Base-by-base conservation (phyloP, 352 stramenopile genomes). In the Phytopythium delawarense region DNA sequence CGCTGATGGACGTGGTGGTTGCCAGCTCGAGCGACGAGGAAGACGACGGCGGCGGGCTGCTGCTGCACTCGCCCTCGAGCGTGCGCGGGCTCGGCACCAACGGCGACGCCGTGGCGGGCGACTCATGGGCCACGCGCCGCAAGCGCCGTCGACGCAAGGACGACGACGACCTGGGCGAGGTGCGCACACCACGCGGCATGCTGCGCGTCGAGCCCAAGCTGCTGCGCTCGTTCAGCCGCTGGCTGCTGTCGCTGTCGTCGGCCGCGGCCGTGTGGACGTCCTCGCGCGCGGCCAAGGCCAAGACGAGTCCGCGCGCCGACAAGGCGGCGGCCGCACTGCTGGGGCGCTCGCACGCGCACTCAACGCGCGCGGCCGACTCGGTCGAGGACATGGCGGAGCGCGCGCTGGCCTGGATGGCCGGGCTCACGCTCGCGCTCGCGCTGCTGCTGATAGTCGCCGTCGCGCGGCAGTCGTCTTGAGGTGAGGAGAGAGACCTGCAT, bases 131-230 rank as follows among this genome's bases (percentile, higher is more conserved):
- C 4, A 54, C 64, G 11, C 67, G 69, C 8, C 44, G 70, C 48
- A 77, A 75, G 51, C 64, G 69, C 45, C 64, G 69, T 2, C 67
- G 72, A 1, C 72, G 70, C 32, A 80, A 80, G 62, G 72, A 80
- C 3, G 72, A 80, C 23, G 70, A 80, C 40, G 72, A 80, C 50
- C 53, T 77, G 49, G 72, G 72, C 32, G 70, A 80, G 49, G 63
- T 77, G 7, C n/a, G 28, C n/a, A 53, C 32, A 2, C 30, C 62
- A n/a, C 57, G 56, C 42, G 45, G 56, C 25, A 2, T 49, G 53
- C 57, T 74, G 20, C 74, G 62, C 30, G 67, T 66, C 48, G 57
- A 78, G 61, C 70, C 70, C 28, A 64, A 74, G 55, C 25, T 81
- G 20, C 53, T 76, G 40, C 73, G 67, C 34, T 64, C 62, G 0